Evolutionary conservation across 176 grass and related monocot genomes (phyloP), one percentile per base, ranked within the genome.

Genomic region (Bothriochloa decipiens): DNA sequence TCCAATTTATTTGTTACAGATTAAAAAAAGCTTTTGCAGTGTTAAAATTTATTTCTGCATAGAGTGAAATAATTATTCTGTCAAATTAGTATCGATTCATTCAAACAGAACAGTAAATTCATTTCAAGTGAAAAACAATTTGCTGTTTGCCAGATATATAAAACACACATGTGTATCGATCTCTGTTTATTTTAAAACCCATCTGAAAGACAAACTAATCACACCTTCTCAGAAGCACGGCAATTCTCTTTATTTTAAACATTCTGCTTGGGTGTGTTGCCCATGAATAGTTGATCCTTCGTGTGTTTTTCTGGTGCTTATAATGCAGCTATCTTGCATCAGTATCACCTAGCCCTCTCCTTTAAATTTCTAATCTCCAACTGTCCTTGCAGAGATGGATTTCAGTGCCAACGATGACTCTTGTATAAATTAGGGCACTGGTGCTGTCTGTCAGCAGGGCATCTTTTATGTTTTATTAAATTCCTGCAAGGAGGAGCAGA

Each of bases 381-480:
- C 68, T 53, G 68, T 80, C 15, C 68, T 41, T 53, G 43, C 58
- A 50, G 57, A n/a, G 57, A 41, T 36, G 68, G 14, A 75, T 75
- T 83, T 79, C 57, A 80, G 84, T 27, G 57, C 42, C 32, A 86
- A 80, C 84, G 41, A 64, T 74, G 68, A 74, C 29, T 33, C 11
- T 7, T 32, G 53, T 64, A 43, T 45, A 70, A 33, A 85, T 25
- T 36, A 85, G 52, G n/a, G 28, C 37, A 49, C 20, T 64, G 28
- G 68, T 65, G 32, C 43, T 74, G 42, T 4, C 32, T 74, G 77
- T 74, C 77, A 74, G 68, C 68, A 66, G 68, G 68, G 84, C 70
- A 86, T 86, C 85, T 81, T 86, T 68, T 86, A 7, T 55, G 25
- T 81, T 86, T 81, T 57, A 67, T 81, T 57, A 67, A 86, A 67